Conservation (phyloP, 2,329 filamentous ascomycete genomes). For the Juglanconis sp. region DNA sequence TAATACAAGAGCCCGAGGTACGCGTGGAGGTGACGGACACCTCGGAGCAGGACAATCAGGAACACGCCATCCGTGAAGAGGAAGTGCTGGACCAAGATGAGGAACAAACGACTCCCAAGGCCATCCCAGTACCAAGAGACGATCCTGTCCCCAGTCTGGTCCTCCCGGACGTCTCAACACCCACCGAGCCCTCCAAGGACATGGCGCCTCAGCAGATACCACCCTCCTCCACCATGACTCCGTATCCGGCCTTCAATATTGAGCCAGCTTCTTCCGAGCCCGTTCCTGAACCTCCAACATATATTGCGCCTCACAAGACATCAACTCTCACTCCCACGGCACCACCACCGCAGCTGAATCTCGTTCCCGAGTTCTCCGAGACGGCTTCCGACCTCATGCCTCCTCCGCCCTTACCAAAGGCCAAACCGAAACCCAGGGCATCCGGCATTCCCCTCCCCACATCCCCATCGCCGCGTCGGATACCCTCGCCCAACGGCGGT, state of each 20-base stretch:
- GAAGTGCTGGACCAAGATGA: slow-evolving; percentile 25
- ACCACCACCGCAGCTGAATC: not conserved
- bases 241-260: not conserved
- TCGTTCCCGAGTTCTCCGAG: slow-evolving; percentile 2
- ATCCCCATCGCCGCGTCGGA: slow-evolving; percentile 13
- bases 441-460: slow-evolving; percentile 13
- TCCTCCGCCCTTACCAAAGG: slow-evolving; percentile 4
- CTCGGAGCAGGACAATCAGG: not conserved
- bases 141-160: slow-evolving; percentile 43
- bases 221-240: slow-evolving; percentile 6
- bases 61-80: not conserved
- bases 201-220: slow-evolving; percentile 20
- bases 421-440: not conserved
- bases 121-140: slow-evolving; percentile 29
- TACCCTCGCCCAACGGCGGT: slow-evolving; percentile 12
- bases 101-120: slow-evolving; percentile 52
- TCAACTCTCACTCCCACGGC: slow-evolving; percentile 31
- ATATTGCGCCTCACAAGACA: slow-evolving; percentile 17
- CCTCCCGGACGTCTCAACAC: slow-evolving; percentile 31
- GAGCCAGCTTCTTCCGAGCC: not conserved
- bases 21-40: not conserved
- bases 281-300: not conserved
- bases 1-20: not conserved
- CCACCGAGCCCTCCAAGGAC: slow-evolving; percentile 7
- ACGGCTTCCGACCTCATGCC: slow-evolving; percentile 9